Percentiles rank a stretch among this genome's conserved stretches.
phyloP scores from a whole-genome alignment of 176 grass and related monocot species.

The Zoysia japonica region DNA sequence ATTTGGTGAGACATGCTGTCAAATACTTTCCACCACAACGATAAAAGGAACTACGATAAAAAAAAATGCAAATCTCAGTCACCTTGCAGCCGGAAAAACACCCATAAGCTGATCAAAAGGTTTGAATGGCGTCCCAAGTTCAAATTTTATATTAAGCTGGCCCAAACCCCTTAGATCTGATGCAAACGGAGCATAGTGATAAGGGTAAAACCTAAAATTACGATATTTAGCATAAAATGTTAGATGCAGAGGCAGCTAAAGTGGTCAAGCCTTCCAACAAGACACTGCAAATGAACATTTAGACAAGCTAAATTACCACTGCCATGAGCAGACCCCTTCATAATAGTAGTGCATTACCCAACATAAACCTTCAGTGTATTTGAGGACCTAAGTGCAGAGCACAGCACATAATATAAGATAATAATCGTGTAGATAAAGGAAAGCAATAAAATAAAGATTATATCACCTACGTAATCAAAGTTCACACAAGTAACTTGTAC shows the following conservation, averaged over 20 bases:
- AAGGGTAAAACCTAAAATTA: constrained; percentile 90
- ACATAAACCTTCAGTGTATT: constrained; percentile 92
- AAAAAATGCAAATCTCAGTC: constrained; percentile 12
- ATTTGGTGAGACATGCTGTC: constrained; percentile 33
- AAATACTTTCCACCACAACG: constrained; percentile 13
- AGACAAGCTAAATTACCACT: constrained; percentile 60
- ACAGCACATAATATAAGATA: constrained; percentile 18
- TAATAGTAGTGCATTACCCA: constrained; percentile 99
- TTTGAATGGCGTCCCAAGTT: constrained; percentile 86
- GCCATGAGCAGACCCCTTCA: constrained; percentile 97
- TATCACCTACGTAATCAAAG: background rate
- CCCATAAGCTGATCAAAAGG: constrained; percentile 99
- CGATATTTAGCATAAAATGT: background rate
- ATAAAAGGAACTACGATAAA: constrained; percentile 20
- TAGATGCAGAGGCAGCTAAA: background rate
- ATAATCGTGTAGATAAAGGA: background rate
- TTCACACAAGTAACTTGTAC: background rate
- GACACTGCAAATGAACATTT: constrained; percentile 15
- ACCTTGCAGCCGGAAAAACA: constrained; percentile 99
- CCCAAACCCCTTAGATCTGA: constrained; percentile 82
- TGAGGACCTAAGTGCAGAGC: constrained; percentile 49
- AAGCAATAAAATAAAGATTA: constrained; percentile 5
- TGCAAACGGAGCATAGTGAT: constrained; percentile 99
- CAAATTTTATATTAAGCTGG: constrained; percentile 69
- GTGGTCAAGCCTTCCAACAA: background rate